These are phyloP conservation scores for Ganoderma lucidum DNA, from an alignment of 1,284 basidiomycete genomes.

Conservation along the genomic window DNA sequence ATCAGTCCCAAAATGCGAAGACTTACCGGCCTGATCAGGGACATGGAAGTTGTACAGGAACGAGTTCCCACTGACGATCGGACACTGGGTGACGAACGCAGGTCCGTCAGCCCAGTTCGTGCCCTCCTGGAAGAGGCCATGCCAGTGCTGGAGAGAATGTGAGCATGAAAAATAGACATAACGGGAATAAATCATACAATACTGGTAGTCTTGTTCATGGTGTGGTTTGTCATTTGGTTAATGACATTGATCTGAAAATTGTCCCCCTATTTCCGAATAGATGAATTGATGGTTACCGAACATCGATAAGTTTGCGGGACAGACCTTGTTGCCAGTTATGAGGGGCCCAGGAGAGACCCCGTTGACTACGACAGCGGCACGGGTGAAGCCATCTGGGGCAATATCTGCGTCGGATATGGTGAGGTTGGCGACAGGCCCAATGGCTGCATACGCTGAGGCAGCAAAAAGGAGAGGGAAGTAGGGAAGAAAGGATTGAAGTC, in stretches of 20 bases:
- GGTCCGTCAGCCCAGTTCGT: constrained; percentile 37
- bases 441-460: constrained; percentile 17
- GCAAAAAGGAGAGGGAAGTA: constrained; percentile 20
- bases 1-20: background rate
- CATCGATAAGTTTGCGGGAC: background rate
- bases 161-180: background rate
- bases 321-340: constrained; percentile 36
- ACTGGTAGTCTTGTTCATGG: constrained; percentile 46
- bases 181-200: constrained; percentile 34
- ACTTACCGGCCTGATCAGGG: constrained; percentile 41
- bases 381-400: constrained; percentile 35
- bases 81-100: constrained; percentile 28
- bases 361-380: constrained; percentile 36
- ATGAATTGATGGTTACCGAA: background rate
- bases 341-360: constrained; percentile 39
- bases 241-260: constrained; percentile 29
- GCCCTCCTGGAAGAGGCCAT: constrained; percentile 40
- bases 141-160: constrained; percentile 42
- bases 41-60: constrained; percentile 50
- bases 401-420: constrained; percentile 32
- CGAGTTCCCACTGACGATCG: constrained; percentile 50
- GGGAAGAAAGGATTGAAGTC: constrained; percentile 25
- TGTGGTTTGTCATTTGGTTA: constrained; percentile 17
- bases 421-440: constrained; percentile 31
- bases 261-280: constrained; percentile 31